Conservation (phyloP, 2,329 filamentous ascomycete genomes). For the Alternaria angustiovoidea region DNA sequence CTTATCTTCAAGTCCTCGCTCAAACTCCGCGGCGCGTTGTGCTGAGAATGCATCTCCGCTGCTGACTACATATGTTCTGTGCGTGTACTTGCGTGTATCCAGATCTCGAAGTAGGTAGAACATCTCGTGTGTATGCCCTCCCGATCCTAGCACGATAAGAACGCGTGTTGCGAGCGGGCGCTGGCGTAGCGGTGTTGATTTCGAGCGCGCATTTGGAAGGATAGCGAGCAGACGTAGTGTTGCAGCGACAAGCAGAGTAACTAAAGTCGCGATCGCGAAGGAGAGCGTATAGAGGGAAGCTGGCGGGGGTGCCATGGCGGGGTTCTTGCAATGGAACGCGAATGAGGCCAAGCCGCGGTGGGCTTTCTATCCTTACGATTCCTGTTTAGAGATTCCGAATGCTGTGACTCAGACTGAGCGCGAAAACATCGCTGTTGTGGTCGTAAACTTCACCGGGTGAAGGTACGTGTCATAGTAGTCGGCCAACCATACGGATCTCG, state of each 20-base stretch:
- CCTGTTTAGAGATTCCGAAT: background rate
- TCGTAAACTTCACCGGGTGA: background rate
- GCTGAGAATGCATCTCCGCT: constrained; percentile 78
- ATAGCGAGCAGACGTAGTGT: constrained; percentile 53
- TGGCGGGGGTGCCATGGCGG: constrained; percentile 31
- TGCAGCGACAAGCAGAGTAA: constrained; percentile 44
- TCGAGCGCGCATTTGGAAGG: constrained; percentile 43
- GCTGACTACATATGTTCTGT: constrained; percentile 83
- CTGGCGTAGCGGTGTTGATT: constrained; percentile 28
- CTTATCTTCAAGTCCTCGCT: constrained; percentile 53
- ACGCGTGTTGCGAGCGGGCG: constrained; percentile 63
- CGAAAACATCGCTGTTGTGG: background rate
- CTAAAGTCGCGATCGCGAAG: constrained; percentile 43
- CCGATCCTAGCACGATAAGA: constrained; percentile 86
- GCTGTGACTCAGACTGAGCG: background rate
- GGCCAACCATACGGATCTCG: constrained; percentile 13
- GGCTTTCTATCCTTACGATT: background rate
- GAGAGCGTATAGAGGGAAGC: constrained; percentile 36
- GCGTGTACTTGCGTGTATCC: constrained; percentile 56
- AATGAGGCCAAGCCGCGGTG: background rate
- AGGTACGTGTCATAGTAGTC: constrained; percentile 12
- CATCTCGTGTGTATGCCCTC: constrained; percentile 96
- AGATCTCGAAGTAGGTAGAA: constrained; percentile 77
- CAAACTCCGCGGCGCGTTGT: constrained; percentile 69
- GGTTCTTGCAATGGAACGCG: background rate